Percentiles rank a stretch among this genome's conserved stretches.
Conservation (phyloP, 768 basidiomycete species). For the Boletus rubescentipes region DNA sequence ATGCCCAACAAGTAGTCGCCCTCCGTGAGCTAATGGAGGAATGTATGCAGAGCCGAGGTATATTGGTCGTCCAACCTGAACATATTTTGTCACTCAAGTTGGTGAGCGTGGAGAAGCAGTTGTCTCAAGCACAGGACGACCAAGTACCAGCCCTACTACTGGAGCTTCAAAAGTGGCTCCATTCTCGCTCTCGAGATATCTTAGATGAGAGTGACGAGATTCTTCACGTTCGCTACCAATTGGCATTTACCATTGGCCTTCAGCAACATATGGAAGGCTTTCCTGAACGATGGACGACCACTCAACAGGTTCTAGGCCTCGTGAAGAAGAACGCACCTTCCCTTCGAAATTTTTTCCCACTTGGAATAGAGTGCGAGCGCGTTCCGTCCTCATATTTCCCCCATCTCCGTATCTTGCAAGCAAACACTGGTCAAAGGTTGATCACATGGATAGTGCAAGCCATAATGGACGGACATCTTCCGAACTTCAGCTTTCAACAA, state of each 20-base stretch:
- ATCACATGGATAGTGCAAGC: conserved; percentile 10
- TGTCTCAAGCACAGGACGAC: not conserved
- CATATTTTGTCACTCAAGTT: conserved; percentile 52
- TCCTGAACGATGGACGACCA: conserved; percentile 36
- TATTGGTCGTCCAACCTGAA: conserved; percentile 54
- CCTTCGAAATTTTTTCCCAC: conserved; percentile 1
- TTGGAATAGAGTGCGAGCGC: conserved; percentile 14
- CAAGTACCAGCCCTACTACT: conserved; percentile 22
- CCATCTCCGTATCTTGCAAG: conserved; percentile 20
- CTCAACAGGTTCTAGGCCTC: conserved; percentile 30
- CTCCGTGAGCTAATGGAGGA: conserved; percentile 36
- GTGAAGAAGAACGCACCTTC: conserved; percentile 17
- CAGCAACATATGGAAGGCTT: conserved; percentile 27
- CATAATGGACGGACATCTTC: conserved; percentile 14
- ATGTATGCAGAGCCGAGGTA: conserved; percentile 40
- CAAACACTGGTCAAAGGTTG: conserved; percentile 7
- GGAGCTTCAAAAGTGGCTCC: conserved; percentile 26
- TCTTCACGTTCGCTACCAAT: conserved; percentile 36
- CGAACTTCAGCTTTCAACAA: conserved; percentile 14
- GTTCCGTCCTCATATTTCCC: conserved; percentile 20
- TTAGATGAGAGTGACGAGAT: conserved; percentile 32
- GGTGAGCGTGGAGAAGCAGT: conserved; percentile 41
- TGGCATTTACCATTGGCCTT: conserved; percentile 37
- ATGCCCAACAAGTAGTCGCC: conserved; percentile 8
- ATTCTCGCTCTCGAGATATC: conserved; percentile 25